These are phyloP conservation scores for Parmales sp. DNA, from an alignment of 108 stramenopile species.

Conservation along the genomic window DNA sequence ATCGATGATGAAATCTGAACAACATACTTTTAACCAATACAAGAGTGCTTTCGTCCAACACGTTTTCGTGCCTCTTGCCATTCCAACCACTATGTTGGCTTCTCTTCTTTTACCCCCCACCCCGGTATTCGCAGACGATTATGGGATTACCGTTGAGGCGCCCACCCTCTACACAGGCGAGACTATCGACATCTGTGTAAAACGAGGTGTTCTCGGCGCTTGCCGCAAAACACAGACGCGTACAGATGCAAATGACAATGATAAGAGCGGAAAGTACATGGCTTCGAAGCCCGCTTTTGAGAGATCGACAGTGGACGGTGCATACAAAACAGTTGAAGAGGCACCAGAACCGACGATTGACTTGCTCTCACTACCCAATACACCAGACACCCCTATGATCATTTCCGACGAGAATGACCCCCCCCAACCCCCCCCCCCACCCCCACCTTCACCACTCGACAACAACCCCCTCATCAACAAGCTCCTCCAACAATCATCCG, in stretches of 20 bases:
- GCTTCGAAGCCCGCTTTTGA: conserved; percentile 20
- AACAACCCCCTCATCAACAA: conserved; percentile 56
- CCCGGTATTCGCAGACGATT: conserved; percentile 55
- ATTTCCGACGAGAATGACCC: no score
- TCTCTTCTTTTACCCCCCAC: neutral
- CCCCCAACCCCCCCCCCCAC: no score
- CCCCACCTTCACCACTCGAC: no score
- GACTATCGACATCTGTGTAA: conserved; percentile 52
- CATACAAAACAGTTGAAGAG: conserved; percentile 5
- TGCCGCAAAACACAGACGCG: conserved; percentile 55
- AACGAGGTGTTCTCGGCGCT: conserved; percentile 67
- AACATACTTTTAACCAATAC: no score
- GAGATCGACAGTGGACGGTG: neutral
- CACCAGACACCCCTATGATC: no score
- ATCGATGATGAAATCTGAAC: no score
- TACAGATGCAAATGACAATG: conserved; percentile 65
- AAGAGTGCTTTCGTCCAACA: no score
- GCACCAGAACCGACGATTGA: no score
- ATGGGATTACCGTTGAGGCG: conserved; percentile 57
- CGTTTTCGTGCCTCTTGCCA: no score
- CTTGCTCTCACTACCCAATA: no score
- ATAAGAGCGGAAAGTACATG: conserved; percentile 55
- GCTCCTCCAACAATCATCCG: conserved; percentile 50
- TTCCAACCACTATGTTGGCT: no score
- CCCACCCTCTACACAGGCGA: conserved; percentile 73